Evolutionary conservation across 2,329 filamentous ascomycete genomes (phyloP), one percentile per base, ranked within the genome.

Genomic region (Aspergillus ochraceus): DNA sequence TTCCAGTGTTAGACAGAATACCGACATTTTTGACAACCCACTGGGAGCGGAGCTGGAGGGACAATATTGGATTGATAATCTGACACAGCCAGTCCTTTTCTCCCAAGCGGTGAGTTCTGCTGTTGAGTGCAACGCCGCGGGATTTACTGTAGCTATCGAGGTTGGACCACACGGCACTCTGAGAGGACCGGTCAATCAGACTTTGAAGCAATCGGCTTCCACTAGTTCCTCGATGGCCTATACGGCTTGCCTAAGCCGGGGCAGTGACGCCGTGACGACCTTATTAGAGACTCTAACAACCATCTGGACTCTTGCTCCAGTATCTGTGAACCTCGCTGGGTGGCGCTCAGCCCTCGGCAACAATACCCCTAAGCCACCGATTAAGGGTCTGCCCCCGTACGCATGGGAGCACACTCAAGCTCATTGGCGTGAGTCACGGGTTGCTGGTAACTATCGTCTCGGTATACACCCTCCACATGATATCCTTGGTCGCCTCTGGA

Each of bases 31-130:
- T 19, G 49, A 5, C 4, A 12, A 45, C 3, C 52, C 60, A 0
- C 47, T 55, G 11, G 24, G 20, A n/a, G n/a, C 36, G n/a, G 5
- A 17, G 14, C 30, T 66, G 12, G 50, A n/a, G 3, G 56, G 54
- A 2, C 51, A 52, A 2, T 79, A 80, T 60, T 80, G 77, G 76
- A 64, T 68, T 1, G 64, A 72, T 19, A 80, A 80, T 55, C 68
- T 80, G 65, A 57, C 68, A 0, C 64, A 66, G 2, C 58, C 75
- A 9, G 76, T 80, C 2, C 64, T 72, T 2, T 80, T 79, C 62
- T 66, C 64, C 17, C 58, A 68, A 24, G 71, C 70, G 24, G 45
- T 76, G 14, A 39, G 30, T 10, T 19, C 20, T 2, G 49, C 54
- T 2, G 4, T 61, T 12, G 17, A 22, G n/a, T 3, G 2, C 14